These are phyloP conservation scores for Botryotinia narcissicola DNA, from an alignment of 2,329 filamentous ascomycete genomes.

Conservation along the genomic window DNA sequence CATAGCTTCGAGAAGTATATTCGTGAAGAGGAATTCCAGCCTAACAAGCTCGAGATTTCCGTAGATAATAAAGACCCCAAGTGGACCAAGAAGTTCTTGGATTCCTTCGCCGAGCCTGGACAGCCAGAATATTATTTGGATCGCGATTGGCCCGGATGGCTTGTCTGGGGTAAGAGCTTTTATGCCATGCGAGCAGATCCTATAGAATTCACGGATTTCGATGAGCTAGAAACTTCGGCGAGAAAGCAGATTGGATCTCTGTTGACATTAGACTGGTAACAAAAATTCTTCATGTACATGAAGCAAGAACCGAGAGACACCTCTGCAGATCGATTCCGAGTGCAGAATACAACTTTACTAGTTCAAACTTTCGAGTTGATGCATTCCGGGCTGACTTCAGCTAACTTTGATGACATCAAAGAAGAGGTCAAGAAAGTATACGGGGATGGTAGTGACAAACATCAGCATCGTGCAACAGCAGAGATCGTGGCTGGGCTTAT, in stretches of 20 bases:
- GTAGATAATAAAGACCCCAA: conserved; percentile 72
- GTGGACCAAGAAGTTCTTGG: conserved; percentile 78
- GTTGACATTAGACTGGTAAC: conserved; percentile 81
- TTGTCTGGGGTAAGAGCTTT: conserved; percentile 90
- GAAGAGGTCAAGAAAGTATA: conserved; percentile 75
- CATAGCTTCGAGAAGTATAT: conserved; percentile 89
- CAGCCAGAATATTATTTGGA: conserved; percentile 86
- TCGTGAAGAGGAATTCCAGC: conserved; percentile 72
- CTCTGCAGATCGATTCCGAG: conserved; percentile 80
- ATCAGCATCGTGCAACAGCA: conserved; percentile 92
- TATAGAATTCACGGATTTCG: conserved; percentile 64
- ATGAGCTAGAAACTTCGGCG: conserved; percentile 71
- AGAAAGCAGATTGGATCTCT: conserved; percentile 77
- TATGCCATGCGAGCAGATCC: conserved; percentile 74
- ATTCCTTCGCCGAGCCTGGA: conserved; percentile 70
- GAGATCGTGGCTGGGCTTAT: conserved; percentile 89
- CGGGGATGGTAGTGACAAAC: conserved; percentile 92
- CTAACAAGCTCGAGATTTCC: conserved; percentile 70
- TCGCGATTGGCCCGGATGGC: conserved; percentile 89
- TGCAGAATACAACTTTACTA: conserved; percentile 81
- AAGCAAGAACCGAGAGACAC: conserved; percentile 92
- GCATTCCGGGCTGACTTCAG: conserved; percentile 71
- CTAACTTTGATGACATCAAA: conserved; percentile 84
- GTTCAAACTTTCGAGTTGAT: conserved; percentile 90
- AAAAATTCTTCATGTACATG: conserved; percentile 84